Conservation (phyloP, 1,284 basidiomycete genomes). For the Ceratobasidium sp. region DNA sequence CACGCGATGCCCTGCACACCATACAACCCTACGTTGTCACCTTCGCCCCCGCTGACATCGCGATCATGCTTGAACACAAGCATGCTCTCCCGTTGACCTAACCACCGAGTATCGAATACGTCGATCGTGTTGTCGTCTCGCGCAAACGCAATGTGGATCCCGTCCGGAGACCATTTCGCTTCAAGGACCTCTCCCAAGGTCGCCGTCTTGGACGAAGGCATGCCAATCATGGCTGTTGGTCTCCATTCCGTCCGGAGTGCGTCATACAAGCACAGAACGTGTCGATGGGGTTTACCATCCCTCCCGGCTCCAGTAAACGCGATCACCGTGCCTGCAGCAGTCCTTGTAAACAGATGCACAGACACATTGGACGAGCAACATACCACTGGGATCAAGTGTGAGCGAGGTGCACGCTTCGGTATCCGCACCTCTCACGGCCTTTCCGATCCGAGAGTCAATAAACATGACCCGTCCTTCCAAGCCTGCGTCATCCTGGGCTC, state of each 20-base stretch:
- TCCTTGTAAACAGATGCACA: background rate
- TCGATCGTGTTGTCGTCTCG: slow-evolving; percentile 24
- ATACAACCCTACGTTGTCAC: slow-evolving; percentile 6
- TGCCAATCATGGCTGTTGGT: slow-evolving; percentile 2
- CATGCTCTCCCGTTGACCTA: slow-evolving; percentile 28
- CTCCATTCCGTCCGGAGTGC: slow-evolving; percentile 13
- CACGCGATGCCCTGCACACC: slow-evolving; percentile 25
- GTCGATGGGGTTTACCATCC: slow-evolving; percentile 12
- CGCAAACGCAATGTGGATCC: slow-evolving; percentile 22
- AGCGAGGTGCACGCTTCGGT: slow-evolving; percentile 2
- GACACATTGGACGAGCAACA: background rate
- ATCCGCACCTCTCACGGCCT: background rate
- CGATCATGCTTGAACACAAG: slow-evolving; percentile 25
- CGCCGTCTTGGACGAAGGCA: slow-evolving; percentile 10
- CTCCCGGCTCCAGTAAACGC: slow-evolving; percentile 21
- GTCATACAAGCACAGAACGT: slow-evolving; percentile 27
- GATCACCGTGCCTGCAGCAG: slow-evolving; percentile 6
- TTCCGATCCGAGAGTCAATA: background rate
- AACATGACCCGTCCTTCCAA: background rate
- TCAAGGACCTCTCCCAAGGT: slow-evolving; percentile 15
- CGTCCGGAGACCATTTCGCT: slow-evolving; percentile 25
- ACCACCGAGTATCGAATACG: slow-evolving; percentile 31
- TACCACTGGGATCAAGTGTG: slow-evolving; percentile 25
- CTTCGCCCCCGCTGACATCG: background rate
- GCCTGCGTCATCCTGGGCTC: slow-evolving; percentile 4